Percentiles rank a stretch among this genome's conserved stretches.
Evolutionary conservation across 805 yeast genomes (phyloP).

Genomic region (Metahyphopichia silvanorum): DNA sequence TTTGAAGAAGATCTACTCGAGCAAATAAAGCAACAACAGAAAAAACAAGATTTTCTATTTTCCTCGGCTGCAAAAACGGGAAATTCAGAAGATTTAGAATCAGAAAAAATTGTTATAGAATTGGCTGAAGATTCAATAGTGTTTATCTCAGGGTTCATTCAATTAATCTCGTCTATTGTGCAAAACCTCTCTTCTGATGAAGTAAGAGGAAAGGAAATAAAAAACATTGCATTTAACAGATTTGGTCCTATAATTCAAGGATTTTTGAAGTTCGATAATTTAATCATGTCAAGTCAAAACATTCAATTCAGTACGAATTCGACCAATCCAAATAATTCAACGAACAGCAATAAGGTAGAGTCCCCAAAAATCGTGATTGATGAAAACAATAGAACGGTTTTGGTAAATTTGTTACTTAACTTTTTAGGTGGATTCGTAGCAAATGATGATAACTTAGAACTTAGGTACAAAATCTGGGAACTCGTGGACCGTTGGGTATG

Average conservation of each 20-base stretch:
- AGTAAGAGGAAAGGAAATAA: constrained; percentile 23
- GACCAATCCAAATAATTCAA: background rate
- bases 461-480: constrained; percentile 61
- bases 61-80: constrained; percentile 8
- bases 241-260: constrained; percentile 31
- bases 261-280: constrained; percentile 39
- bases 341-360: constrained; percentile 7
- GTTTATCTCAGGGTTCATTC: constrained; percentile 69
- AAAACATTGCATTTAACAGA: constrained; percentile 24
- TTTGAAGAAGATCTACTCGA: constrained; percentile 31
- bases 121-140: constrained; percentile 79
- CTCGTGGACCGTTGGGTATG: constrained; percentile 69
- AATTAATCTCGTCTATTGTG: constrained; percentile 47
- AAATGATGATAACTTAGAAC: constrained; percentile 19
- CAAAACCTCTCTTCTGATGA: constrained; percentile 20
- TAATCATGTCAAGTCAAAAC: constrained; percentile 17
- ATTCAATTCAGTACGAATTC: constrained; percentile 7
- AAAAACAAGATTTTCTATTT: constrained; percentile 31
- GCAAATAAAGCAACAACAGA: constrained; percentile 28
- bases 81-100: constrained; percentile 19
- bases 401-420: constrained; percentile 41
- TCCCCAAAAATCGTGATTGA: constrained; percentile 21
- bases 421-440: constrained; percentile 54
- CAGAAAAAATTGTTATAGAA: constrained; percentile 42
- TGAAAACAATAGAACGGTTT: constrained; percentile 33